Evolutionary conservation across 768 basidiomycete genomes (phyloP), one percentile per base, ranked within the genome.

Genomic region (Phanerodontia chrysosporium): DNA sequence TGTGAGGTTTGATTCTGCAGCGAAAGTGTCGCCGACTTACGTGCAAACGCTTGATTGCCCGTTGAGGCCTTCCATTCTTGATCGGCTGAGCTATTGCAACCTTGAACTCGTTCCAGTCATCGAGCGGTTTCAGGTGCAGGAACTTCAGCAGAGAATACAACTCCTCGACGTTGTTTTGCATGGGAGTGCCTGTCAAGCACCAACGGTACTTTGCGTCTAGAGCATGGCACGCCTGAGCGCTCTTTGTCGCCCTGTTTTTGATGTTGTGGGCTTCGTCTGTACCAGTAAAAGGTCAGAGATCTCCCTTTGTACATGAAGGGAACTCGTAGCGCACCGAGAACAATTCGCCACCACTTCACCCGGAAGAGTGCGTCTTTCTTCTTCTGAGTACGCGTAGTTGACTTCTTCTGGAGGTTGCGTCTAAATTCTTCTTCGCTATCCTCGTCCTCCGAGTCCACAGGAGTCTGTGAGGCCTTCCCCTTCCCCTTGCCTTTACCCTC

Each of bases 131-230:
- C 64, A 93, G 78, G 3, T 88, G 86, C 27, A 98, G 75, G 73
- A 98, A 99, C 59, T 91, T 88, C 66, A 98, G 80, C 32, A 98
- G 77, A 2, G 94, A 90, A 69, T 84, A 97, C 6, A 99, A 75
- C 65, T 99, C 97, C 49, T 89, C 85, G 18, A 98, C 89, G 51
- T 78, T 87, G 75, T 99, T 98, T 78, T 98, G 89, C 62, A 76
- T 72, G 0, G 75, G 74, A 3, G 76, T 77, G 8, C 76, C 82
- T 1, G 80, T 83, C 58, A 84, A 62, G 60, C 76, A 79, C 82
- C 83, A 85, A 18, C 80, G 72, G 63, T 70, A 83, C 66, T 79
- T 78, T 0, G 73, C 73, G 5, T 73, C 59, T 22, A 85, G 65
- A 0, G 71, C 78, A 30, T 73, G 76, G 58, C 74, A 76, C 4